These are phyloP conservation scores for Botryotinia calthae DNA, from an alignment of 2,329 filamentous ascomycete species.

Conservation along the genomic window DNA sequence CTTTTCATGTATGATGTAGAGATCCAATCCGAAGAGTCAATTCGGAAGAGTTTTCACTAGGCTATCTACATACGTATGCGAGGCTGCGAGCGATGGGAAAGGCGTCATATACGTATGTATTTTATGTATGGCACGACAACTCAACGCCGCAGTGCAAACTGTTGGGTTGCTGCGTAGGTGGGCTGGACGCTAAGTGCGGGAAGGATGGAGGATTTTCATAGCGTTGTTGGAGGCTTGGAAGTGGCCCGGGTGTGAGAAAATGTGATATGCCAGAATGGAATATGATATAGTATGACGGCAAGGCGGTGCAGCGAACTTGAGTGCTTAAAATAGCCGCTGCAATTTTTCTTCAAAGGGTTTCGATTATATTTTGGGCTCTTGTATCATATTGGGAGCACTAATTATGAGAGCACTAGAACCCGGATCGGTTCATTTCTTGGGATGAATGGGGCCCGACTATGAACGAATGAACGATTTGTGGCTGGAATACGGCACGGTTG, in stretches of 20 bases:
- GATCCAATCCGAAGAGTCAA: slow-evolving; percentile 6
- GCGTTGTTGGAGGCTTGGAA: not conserved
- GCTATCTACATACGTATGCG: not conserved
- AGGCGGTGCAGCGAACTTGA: not conserved
- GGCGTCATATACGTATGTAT: slow-evolving; percentile 10
- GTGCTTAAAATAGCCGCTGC: not conserved
- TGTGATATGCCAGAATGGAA: not conserved
- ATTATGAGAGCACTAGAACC: not conserved
- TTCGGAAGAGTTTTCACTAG: slow-evolving; percentile 7
- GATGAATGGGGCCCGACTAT: not conserved
- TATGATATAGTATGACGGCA: not conserved
- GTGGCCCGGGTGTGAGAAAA: not conserved
- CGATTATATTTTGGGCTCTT: slow-evolving; percentile 6
- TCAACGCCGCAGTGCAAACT: slow-evolving; percentile 11
- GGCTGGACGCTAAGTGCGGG: not conserved
- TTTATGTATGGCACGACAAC: slow-evolving; percentile 11
- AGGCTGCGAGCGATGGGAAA: not conserved
- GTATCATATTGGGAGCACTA: slow-evolving; percentile 8
- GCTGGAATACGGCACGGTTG: slow-evolving; percentile 3
- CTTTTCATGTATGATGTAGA: slow-evolving; percentile 8
- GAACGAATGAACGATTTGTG: not conserved
- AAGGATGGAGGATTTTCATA: slow-evolving; percentile 2
- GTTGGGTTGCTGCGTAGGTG: not conserved
- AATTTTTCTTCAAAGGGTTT: not conserved
- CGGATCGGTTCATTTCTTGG: not conserved